Base-by-base conservation (phyloP, 164 flowering plant genomes). In the Vitis rotundifolia region DNA sequence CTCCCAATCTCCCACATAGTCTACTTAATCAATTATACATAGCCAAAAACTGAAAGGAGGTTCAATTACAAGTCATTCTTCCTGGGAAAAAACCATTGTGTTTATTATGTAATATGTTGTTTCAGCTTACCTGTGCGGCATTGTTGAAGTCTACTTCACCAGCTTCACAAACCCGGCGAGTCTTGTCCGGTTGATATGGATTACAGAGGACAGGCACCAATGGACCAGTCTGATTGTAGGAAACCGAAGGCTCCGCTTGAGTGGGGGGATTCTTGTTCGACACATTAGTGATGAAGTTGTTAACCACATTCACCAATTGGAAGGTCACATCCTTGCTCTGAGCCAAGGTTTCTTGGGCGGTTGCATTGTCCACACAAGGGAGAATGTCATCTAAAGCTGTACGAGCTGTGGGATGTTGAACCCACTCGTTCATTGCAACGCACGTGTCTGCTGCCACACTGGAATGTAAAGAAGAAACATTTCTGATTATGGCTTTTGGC, bases 161-260 rank as follows among this genome's bases (percentile, higher is more conserved):
- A 28, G 72, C 16, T 2, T 52, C 68, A 49, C 90, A 86, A 9
- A 28, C 14, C 3, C 88, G 72, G 11, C 65, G 68, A 10, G 82
- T 77, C 61, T 51, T 49, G 69, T 83, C 78, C 12, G 79, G 7
- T 65, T 77, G 64, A 44, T 68, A 79, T 2, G 87, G 92, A 61
- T 82, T 81, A 59, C 92, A 88, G 29, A 88, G 82, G 37, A 63
- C 54, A 59, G 92, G 92, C 31, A 86, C 74, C 57, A 69, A 52
- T 1, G 92, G 90, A 12, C 92, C 92, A 19, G 89, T 81, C 31
- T 85, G 79, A 63, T 80, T 80, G 60, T 69, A 71, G 44, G 75
- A 73, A 16, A 74, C 44, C 6, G 44, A 14, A 31, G 72, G 78
- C 2, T 61, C 75, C 6, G 68, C 18, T 9, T 37, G 19, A 0